Percentiles rank a stretch among this genome's conserved stretches.
Evolutionary conservation across 1,284 basidiomycete genomes (phyloP).

Genomic region (Cryptococcus amylolentus): DNA sequence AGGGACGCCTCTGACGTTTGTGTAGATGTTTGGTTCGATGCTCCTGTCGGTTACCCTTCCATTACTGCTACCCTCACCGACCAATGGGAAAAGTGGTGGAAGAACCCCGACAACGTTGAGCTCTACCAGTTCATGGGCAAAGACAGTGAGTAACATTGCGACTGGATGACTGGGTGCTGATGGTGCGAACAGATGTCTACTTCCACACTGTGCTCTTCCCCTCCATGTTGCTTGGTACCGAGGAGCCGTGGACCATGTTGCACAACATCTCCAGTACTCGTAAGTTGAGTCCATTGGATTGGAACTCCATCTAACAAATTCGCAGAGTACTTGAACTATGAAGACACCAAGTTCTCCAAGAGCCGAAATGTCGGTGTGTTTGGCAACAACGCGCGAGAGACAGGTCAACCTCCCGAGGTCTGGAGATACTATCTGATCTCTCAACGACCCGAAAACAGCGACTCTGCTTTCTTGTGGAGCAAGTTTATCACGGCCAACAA

Average conservation of each 20-base stretch:
- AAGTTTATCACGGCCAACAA: slow-evolving; percentile 95
- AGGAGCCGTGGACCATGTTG: slow-evolving; percentile 87
- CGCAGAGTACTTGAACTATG: slow-evolving; percentile 94
- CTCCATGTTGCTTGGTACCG: slow-evolving; percentile 82
- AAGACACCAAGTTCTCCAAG: slow-evolving; percentile 98
- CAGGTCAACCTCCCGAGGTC: slow-evolving; percentile 86
- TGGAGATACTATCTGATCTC: slow-evolving; percentile 97
- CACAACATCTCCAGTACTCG: slow-evolving; percentile 95
- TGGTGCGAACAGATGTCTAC: slow-evolving; percentile 63
- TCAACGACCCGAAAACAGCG: slow-evolving; percentile 87
- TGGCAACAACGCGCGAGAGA: slow-evolving; percentile 89
- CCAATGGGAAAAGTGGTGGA: slow-evolving; percentile 98
- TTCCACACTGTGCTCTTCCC: slow-evolving; percentile 99
- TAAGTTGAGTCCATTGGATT: slow-evolving; percentile 43
- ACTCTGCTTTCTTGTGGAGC: slow-evolving; percentile 95
- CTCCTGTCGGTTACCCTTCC: slow-evolving; percentile 94
- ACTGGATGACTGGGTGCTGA: slow-evolving; percentile 1
- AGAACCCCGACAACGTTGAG: slow-evolving; percentile 83
- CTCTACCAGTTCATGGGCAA: slow-evolving; percentile 99
- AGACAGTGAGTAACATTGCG: slow-evolving; percentile 57
- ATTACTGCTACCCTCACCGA: slow-evolving; percentile 94
- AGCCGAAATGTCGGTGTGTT: slow-evolving; percentile 96
- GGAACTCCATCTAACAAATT: neutral
- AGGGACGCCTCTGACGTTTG: neutral
- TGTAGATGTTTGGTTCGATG: slow-evolving; percentile 93